Base-by-base conservation (phyloP, 2,329 filamentous ascomycete species). In the Amesomyces nigricolor region DNA sequence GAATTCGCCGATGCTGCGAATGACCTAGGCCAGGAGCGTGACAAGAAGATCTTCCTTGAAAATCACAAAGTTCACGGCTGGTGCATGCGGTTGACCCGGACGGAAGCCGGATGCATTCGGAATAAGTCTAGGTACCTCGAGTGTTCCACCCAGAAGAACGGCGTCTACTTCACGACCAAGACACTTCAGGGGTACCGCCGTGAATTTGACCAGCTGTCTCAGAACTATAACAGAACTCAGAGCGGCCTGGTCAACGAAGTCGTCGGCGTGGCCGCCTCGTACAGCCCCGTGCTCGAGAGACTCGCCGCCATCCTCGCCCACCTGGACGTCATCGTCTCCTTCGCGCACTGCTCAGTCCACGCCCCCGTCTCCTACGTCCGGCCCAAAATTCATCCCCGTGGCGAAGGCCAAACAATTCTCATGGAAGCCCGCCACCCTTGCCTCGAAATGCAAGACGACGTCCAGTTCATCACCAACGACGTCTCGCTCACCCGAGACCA, bases 401-500 rank as follows among this genome's bases (percentile, higher is more conserved):
- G 92, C 29, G 84, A 88, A 46, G 94, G 92, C 3, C 87, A 91
- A 65, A 99, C 94, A 0, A 75, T 95, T 19, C 80, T 99, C n/a
- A 88, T 86, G 61, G 95, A 96, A 73, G 90, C 94, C 2, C 87
- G 95, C 10, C 94, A 99, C 68, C 95, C 95, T 0, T 99, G 94
- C 68, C 89, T 99, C 83, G 94, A 99, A 70, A 91, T 96, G 82
- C 94, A 99, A 72, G 95, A 99, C 65, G 94, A 99, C 66, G 86
- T 99, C 42, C 91, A 92, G 60, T 99, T 99, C 75, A 99, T 99
- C 72, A 96, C 92, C 54, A 99, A 99, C 70, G 92, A 99, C 64
- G 89, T 97, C 19, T 84, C 85, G 51, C 82, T 99, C 38, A 78
- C 82, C 5, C 85, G 91, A 8, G 85, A 86, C 55, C 78, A 82